Base-by-base conservation (phyloP, 202 grass and related monocot genomes). In the Schoenoplectus tabernaemontani region DNA sequence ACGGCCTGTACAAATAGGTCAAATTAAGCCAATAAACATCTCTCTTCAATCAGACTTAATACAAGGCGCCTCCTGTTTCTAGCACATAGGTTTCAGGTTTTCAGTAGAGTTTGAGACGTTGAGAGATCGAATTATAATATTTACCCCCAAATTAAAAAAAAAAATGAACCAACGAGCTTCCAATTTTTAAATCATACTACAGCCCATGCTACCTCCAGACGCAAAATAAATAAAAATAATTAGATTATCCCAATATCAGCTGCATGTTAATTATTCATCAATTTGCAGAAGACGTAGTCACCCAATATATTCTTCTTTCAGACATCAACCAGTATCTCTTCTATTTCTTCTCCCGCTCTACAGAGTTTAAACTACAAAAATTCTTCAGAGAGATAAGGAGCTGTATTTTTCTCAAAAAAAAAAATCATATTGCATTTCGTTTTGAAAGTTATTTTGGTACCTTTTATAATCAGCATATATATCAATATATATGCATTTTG, bases 81-180 rank as follows among this genome's bases (percentile, higher is more conserved):
- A n/a, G 70, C 70, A 75, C 70, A 54, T 28, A 4, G 70, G 8
- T n/a, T n/a, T n/a, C n/a, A n/a, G n/a, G n/a, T n/a, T n/a, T 75
- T 75, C 28, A 56, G 54, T 7, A n/a, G 51, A 0, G 51, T n/a
- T n/a, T 56, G 17, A n/a, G 7, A 20, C 6, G 4, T 56, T n/a
- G n/a, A n/a, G 15, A 20, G 17, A 56, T 56, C 4, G 19, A 16
- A 56, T 56, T 56, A 56, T 56, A n/a, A 19, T 51, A 4, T 11
- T n/a, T n/a, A n/a, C n/a, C n/a, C n/a, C n/a, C n/a, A n/a, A n/a
- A n/a, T n/a, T n/a, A n/a, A n/a, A n/a, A n/a, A n/a, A n/a, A n/a
- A n/a, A n/a, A n/a, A n/a, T n/a, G n/a, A n/a, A 51, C 13, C 3
- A 15, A 51, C 48, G 17, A 51, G 17, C n/a, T 51, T 51, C n/a